These are phyloP conservation scores for Pythium phragmitis DNA, from an alignment of 352 stramenopile species.

Conservation along the genomic window DNA sequence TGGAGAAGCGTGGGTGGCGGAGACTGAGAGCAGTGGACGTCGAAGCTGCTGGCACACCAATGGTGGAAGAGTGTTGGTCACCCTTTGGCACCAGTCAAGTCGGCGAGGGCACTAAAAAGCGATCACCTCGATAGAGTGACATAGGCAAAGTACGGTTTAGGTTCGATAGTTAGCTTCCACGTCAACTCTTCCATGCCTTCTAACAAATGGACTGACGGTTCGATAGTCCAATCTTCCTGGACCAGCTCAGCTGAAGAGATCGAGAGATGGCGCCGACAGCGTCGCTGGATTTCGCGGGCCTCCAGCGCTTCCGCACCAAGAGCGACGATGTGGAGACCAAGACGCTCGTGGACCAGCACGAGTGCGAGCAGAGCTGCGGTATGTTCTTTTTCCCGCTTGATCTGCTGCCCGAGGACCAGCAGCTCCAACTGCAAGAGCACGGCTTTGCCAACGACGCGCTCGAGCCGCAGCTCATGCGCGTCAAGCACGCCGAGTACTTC, in stretches of 20 bases:
- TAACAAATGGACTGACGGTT: no score
- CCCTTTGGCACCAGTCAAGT: no score
- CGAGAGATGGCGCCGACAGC: neutral
- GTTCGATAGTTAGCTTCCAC: no score
- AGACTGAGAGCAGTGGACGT: no score
- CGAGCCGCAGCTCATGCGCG: slow-evolving; percentile 75
- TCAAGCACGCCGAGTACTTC: slow-evolving; percentile 85
- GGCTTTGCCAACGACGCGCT: slow-evolving; percentile 76
- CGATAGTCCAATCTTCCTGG: neutral
- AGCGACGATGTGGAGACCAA: slow-evolving; percentile 51
- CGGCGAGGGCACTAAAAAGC: no score
- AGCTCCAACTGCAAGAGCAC: slow-evolving; percentile 81
- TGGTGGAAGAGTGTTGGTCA: no score
- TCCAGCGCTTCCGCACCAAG: slow-evolving; percentile 54
- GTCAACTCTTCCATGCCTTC: no score
- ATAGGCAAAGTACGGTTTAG: no score
- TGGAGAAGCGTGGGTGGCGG: neutral
- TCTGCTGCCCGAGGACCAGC: slow-evolving; percentile 65
- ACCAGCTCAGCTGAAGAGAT: neutral
- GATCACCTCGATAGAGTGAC: no score
- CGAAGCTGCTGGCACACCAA: no score
- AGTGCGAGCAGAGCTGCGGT: slow-evolving; percentile 87
- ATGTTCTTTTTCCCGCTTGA: slow-evolving; percentile 92
- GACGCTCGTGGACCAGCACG: slow-evolving; percentile 73
- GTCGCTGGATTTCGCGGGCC: slow-evolving; percentile 22